These are phyloP conservation scores for Wickerhamomyces queroliae DNA, from an alignment of 805 yeast genomes.

Conservation along the genomic window DNA sequence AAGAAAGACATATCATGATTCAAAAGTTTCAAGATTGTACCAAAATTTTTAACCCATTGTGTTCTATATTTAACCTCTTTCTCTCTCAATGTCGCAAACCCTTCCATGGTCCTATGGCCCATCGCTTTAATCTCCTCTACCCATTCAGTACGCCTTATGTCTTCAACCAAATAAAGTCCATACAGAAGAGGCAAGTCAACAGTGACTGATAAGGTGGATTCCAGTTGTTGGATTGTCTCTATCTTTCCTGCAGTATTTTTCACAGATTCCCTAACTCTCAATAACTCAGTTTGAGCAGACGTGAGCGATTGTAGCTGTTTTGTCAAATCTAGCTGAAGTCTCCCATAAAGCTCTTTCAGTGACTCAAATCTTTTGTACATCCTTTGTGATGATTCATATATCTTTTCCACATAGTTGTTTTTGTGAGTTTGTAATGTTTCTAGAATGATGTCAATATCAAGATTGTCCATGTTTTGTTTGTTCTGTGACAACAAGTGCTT, in stretches of 20 bases:
- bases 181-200: conserved; percentile 67
- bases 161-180: conserved; percentile 63
- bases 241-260: conserved; percentile 12
- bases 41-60: conserved; percentile 62
- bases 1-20: conserved; percentile 17
- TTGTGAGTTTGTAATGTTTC: conserved; percentile 20
- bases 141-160: conserved; percentile 56
- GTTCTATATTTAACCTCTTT: conserved; percentile 50
- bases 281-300: conserved; percentile 15
- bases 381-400: conserved; percentile 27
- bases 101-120: conserved; percentile 42
- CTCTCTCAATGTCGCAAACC: conserved; percentile 47
- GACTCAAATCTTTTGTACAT: conserved; percentile 29
- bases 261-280: conserved; percentile 16
- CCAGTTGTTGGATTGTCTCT: conserved; percentile 21
- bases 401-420: conserved; percentile 23
- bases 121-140: conserved; percentile 22
- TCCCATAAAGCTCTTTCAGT: conserved; percentile 28
- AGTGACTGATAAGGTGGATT: conserved; percentile 28
- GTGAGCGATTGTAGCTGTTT: conserved; percentile 13
- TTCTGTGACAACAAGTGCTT: conserved; percentile 11
- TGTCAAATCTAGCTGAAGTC: conserved; percentile 13
- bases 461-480: conserved; percentile 9
- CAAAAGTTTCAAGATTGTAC: conserved; percentile 36
- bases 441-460: conserved; percentile 16